These are phyloP conservation scores for Colletotrichum kahawae DNA, from an alignment of 2,329 filamentous ascomycete species.

Conservation along the genomic window DNA sequence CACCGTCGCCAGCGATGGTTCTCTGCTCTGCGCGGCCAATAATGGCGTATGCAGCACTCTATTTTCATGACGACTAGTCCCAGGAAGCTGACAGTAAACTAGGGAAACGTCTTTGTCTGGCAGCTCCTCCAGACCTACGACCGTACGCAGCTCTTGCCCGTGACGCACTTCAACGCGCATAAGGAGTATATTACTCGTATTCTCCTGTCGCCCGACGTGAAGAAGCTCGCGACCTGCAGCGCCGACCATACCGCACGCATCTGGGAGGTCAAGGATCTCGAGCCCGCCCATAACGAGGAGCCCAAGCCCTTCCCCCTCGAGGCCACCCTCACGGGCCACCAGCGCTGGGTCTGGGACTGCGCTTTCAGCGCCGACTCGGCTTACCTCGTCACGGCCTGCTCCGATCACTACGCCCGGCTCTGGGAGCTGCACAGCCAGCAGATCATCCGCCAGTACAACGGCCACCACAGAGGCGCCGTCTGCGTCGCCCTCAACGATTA, in stretches of 20 bases:
- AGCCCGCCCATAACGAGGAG: conserved; percentile 44
- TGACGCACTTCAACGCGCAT: conserved; percentile 89
- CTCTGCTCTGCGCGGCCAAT: conserved; percentile 90
- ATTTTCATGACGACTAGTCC: too few species aligned
- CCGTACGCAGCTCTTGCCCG: conserved; percentile 81
- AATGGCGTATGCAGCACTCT: conserved; percentile 67
- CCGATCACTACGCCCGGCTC: conserved; percentile 88
- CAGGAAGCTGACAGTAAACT: conserved; percentile 2
- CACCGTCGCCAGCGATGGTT: conserved; percentile 93
- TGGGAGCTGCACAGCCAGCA: conserved; percentile 89
- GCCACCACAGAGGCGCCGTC: conserved; percentile 88
- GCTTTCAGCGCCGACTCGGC: conserved; percentile 93
- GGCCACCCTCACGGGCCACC: conserved; percentile 86
- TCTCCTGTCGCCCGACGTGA: conserved; percentile 89
- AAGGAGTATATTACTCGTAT: conserved; percentile 93
- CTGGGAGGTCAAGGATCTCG: conserved; percentile 85
- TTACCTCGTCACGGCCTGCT: conserved; percentile 91
- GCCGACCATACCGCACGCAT: conserved; percentile 95
- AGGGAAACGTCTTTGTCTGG: conserved; percentile 99
- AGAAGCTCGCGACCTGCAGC: conserved; percentile 91
- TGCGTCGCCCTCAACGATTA: conserved; percentile 94
- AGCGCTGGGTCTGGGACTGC: conserved; percentile 98
- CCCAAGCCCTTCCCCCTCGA: conserved; percentile 77
- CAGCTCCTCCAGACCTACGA: conserved; percentile 85
- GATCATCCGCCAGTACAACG: conserved; percentile 94